A percentile compares a stretch with the other conserved stretches of the same genome.
Evolutionary conservation across 2,329 filamentous ascomycete species (phyloP).

Genomic region (Fusarium siculi): DNA sequence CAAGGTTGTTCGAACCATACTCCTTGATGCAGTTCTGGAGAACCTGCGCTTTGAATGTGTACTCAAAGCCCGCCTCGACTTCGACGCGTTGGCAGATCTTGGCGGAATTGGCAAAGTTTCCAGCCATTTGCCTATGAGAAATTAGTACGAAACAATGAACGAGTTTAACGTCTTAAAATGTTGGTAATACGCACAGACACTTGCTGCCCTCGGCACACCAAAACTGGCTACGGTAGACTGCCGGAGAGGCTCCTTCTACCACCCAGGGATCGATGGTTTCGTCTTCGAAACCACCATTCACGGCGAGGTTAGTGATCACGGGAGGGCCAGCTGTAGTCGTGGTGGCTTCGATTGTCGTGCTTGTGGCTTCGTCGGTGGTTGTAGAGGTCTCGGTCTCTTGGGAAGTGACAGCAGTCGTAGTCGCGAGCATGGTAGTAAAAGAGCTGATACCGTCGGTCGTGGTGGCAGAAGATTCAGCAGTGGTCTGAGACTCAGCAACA

Average conservation of each 20-base stretch:
- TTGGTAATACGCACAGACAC: not conserved
- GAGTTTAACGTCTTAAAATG: too few species aligned
- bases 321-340: not conserved
- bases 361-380: not conserved
- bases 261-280: not conserved
- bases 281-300: not conserved
- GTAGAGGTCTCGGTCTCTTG: not conserved
- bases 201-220: not conserved
- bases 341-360: not conserved
- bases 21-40: not conserved
- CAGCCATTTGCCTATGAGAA: rapidly evolving
- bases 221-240: rapidly evolving
- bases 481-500: not conserved
- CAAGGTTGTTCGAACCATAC: not conserved
- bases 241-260: not conserved
- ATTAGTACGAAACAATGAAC: not conserved
- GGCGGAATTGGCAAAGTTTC: not conserved
- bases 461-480: not conserved
- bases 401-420: not conserved
- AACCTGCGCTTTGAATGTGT: not conserved
- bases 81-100: not conserved
- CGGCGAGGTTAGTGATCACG: not conserved
- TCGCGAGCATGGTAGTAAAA: not conserved
- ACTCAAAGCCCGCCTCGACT: not conserved
- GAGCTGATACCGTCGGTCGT: not conserved